phyloP scores from a whole-genome alignment of 805 yeast genomes.

The Barnettozyma siamensis region DNA sequence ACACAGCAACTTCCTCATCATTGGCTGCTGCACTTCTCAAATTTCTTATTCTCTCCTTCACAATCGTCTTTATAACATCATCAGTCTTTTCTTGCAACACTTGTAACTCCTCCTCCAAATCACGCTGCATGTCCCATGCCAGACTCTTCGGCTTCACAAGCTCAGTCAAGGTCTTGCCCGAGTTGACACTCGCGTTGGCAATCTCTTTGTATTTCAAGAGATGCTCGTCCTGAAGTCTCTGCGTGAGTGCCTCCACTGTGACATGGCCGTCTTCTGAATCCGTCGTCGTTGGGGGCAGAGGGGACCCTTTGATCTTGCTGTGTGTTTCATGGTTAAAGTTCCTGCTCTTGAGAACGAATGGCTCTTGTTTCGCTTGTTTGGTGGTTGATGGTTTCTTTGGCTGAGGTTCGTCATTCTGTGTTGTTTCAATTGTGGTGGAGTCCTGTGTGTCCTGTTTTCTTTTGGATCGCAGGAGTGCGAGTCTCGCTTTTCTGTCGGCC shows the following conservation, averaged over 20 bases:
- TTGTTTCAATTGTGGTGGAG: neutral
- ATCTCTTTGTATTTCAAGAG: constrained; percentile 18
- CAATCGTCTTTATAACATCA: constrained; percentile 31
- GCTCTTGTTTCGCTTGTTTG: neutral
- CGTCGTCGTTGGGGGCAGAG: constrained; percentile 20
- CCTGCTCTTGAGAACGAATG: constrained; percentile 10
- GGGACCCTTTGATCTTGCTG: constrained; percentile 13
- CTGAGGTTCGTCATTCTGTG: neutral
- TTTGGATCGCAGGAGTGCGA: constrained; percentile 22
- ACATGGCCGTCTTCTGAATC: constrained; percentile 23
- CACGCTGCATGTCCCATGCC: constrained; percentile 33
- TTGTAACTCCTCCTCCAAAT: constrained; percentile 33
- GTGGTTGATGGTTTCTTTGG: neutral
- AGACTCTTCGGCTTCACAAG: constrained; percentile 15
- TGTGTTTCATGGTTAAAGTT: constrained; percentile 19
- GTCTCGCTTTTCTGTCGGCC: constrained; percentile 25
- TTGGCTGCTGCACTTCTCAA: constrained; percentile 5
- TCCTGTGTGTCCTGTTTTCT: constrained; percentile 8
- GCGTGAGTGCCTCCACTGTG: constrained; percentile 33
- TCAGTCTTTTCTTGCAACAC: constrained; percentile 38
- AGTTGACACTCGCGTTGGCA: constrained; percentile 1
- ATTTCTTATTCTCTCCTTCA: constrained; percentile 30
- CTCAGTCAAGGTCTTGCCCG: no score
- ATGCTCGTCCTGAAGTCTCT: constrained; percentile 24
- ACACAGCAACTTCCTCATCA: neutral